Conservation (phyloP, 176 grass and related monocot genomes). For the Phoenix dactylifera region DNA sequence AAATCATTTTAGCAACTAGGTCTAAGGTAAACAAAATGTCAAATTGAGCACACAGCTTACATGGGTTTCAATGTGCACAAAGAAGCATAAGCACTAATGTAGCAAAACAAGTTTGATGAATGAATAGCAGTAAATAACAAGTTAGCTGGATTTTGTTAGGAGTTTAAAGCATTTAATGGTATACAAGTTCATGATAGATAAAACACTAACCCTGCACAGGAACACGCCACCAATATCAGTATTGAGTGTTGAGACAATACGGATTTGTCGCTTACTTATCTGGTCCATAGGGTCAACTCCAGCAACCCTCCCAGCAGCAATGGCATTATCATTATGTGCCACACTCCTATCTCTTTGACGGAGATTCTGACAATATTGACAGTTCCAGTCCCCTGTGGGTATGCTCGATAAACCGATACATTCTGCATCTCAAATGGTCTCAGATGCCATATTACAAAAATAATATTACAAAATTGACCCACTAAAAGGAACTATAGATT, state of each 20-base stretch:
- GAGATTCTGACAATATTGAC: conserved; percentile 79
- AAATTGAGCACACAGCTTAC: no score
- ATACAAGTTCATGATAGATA: neutral
- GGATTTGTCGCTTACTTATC: conserved; percentile 74
- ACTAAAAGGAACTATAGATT: no score
- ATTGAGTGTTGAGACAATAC: conserved; percentile 57
- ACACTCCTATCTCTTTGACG: conserved; percentile 79
- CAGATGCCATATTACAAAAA: no score
- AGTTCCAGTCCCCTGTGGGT: conserved; percentile 69
- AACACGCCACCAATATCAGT: conserved; percentile 69
- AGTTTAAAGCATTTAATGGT: no score
- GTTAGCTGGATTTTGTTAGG: neutral
- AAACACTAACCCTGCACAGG: conserved; percentile 79
- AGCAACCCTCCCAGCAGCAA: conserved; percentile 87
- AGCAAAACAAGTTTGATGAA: conserved; percentile 6
- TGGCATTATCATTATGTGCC: conserved; percentile 87
- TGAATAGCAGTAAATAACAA: neutral
- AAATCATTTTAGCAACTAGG: no score
- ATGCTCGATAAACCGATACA: conserved; percentile 55
- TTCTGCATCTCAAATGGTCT: conserved; percentile 26
- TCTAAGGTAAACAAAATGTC: no score
- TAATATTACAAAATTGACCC: no score
- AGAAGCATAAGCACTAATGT: no score
- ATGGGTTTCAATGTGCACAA: no score
- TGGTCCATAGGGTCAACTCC: conserved; percentile 87